Base-by-base conservation (phyloP, 176 grass and related monocot genomes). In the Thalia dealbata region DNA sequence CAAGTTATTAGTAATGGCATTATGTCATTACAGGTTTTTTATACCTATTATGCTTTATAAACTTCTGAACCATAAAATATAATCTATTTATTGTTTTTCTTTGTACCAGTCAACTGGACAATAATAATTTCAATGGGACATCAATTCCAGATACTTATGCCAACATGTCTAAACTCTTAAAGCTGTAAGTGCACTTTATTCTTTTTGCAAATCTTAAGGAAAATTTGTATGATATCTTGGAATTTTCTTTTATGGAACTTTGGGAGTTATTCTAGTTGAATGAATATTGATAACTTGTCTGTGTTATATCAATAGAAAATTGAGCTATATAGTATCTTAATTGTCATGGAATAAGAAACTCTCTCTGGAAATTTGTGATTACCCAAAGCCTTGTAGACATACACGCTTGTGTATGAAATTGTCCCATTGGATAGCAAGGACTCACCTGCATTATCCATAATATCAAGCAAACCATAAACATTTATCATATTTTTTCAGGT, bases 61-160 rank as follows among this genome's bases (percentile, higher is more conserved):
- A 16, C 9, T 3, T 45, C 8, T 11, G 21, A 22, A 68, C 5
- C 0, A 44, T 43, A 4, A 44, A 11, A 68, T 68, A 11, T 68
- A 35, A 68, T 19, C 27, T 22, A 68, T 68, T 19, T 68, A 26
- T 29, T 42, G 7, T 38, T 22, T 74, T 44, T 21, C 21, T 62
- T 19, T 75, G 14, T 43, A 32, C 43, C 73, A 75, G 73, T 43
- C 73, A 75, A 14, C n/a, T 75, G 41, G 73, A 75, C 41, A 75
- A 75, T 75, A 75, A 75, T 75, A 75, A 75, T 41, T 75, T 75
- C 56, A 62, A 16, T 6, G 73, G 73, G 58, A 45, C 32, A 15
- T 48, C 73, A 64, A 75, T 75, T 75, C 73, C 73, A 48, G 11
- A 12, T 64, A 63, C 73, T 48, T 75, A 64, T 28, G 58, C 21